A percentile compares a stretch with the other conserved stretches of the same genome.
Conservation (phyloP, 371 early-diverging fungal species). For the Actinomortierella ambigua region DNA sequence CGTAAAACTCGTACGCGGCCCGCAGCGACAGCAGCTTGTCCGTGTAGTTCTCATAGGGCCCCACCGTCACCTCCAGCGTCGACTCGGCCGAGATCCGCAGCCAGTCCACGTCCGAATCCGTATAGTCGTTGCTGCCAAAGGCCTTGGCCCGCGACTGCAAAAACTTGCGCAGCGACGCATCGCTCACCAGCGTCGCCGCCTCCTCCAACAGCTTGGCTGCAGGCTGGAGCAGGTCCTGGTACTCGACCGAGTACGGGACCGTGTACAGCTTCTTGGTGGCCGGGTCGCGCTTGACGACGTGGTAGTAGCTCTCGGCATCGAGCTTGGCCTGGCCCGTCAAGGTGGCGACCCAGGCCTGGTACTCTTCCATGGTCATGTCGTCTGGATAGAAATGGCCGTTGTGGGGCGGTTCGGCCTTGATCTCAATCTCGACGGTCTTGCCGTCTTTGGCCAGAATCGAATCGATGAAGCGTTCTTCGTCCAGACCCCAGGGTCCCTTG, state of each 20-base stretch:
- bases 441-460: constrained; percentile 46
- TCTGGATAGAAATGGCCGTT: constrained; percentile 81
- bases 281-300: constrained; percentile 56
- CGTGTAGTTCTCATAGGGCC: constrained; percentile 82
- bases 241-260: constrained; percentile 65
- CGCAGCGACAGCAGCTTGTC: constrained; percentile 72
- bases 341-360: constrained; percentile 59
- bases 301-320: constrained; percentile 75
- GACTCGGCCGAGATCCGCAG: constrained; percentile 62
- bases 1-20: constrained; percentile 73
- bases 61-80: constrained; percentile 69
- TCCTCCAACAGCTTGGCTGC: constrained; percentile 61
- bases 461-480: constrained; percentile 40
- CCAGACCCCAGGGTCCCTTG: constrained; percentile 78
- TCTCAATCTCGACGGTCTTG: constrained; percentile 63
- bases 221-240: constrained; percentile 65
- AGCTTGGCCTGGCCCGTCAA: constrained; percentile 53
- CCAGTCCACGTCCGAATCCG: constrained; percentile 78
- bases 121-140: constrained; percentile 69
- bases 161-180: constrained; percentile 61
- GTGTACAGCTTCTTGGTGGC: constrained; percentile 47
- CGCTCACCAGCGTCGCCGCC: constrained; percentile 65
- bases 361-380: constrained; percentile 75
- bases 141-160: constrained; percentile 65
- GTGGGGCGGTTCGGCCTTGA: constrained; percentile 65